Base-by-base conservation (phyloP, 768 basidiomycete genomes). In the Kwoniella heveanensis region DNA sequence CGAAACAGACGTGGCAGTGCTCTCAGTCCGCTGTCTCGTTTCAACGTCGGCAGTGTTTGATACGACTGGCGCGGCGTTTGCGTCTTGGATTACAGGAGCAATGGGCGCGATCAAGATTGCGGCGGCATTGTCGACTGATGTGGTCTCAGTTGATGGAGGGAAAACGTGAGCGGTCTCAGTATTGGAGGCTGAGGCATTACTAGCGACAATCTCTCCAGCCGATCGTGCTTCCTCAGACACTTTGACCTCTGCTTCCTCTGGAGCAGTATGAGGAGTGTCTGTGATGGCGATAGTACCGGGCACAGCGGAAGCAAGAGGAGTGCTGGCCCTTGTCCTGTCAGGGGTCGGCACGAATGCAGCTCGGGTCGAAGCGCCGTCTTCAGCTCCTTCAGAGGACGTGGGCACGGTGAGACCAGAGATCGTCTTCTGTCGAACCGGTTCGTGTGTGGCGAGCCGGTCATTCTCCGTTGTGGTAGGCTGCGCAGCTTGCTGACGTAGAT, bases 261-360 rank as follows among this genome's bases (percentile, higher is more conserved):
- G 39, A 3, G 4, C 15, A 3, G 9, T 19, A 8, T 44, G 39
- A 3, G 39, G 10, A 17, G 39, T 3, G 8, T 9, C 39, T 3
- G 19, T 44, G 7, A 15, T 4, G 15, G 13, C 48, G 15, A 2
- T 22, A 24, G 47, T 27, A 36, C 13, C 50, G 0, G 30, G 29
- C 15, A n/a, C 52, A 32, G 46, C 36, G 2, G 53, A 21, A 0
- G 39, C 39, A 15, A 48, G 49, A 1, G 32, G 47, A 0, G 54
- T 56, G n/a, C 30, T 36, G 19, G 27, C 30, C 25, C 59, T 39
- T 13, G 37, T 55, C 25, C 9, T 47, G 22, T 54, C 54, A 29
- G 61, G 61, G 27, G 53, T 62, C 19, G 53, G 61, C 9, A 49
- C 46, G 46, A 39, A 62, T 24, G 55, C 7, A 5, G 53, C 61